Evolutionary conservation across 306 rosid species (phyloP).

Genomic region (Fragaria ananassa): DNA sequence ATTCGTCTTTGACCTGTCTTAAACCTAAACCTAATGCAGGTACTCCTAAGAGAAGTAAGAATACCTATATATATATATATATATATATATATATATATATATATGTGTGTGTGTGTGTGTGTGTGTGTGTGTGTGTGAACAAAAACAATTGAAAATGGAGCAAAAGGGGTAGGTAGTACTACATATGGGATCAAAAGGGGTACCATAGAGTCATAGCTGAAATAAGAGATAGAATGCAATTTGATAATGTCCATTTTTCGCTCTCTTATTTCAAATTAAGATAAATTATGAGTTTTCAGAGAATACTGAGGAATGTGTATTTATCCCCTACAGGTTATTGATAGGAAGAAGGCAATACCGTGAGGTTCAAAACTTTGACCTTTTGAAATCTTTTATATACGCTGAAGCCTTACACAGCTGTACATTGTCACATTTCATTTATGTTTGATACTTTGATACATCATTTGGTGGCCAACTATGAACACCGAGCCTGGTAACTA

Average conservation of each 20-base stretch:
- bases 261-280: slow-evolving; percentile 1
- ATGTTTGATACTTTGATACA: slow-evolving; percentile 23
- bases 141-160: too few relatives aligned
- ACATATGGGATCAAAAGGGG: slow-evolving; percentile 39
- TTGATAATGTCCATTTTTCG: neutral
- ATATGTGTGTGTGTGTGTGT: too few relatives aligned
- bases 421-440: slow-evolving; percentile 24
- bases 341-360: neutral
- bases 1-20: too few relatives aligned
- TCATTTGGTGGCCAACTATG: slow-evolving; percentile 28
- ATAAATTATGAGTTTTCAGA: neutral
- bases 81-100: too few relatives aligned
- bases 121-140: too few relatives aligned
- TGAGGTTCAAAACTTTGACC: neutral
- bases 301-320: neutral
- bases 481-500: slow-evolving; percentile 14
- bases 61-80: too few relatives aligned
- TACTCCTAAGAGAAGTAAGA: too few relatives aligned
- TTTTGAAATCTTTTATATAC: neutral
- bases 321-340: neutral
- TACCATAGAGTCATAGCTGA: slow-evolving; percentile 27
- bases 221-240: slow-evolving; percentile 31
- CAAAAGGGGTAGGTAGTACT: slow-evolving; percentile 32
- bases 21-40: too few relatives aligned
- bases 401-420: slow-evolving; percentile 10